Evolutionary conservation across 1,284 basidiomycete species (phyloP).

Genomic region (Moesziomyces aphidis): DNA sequence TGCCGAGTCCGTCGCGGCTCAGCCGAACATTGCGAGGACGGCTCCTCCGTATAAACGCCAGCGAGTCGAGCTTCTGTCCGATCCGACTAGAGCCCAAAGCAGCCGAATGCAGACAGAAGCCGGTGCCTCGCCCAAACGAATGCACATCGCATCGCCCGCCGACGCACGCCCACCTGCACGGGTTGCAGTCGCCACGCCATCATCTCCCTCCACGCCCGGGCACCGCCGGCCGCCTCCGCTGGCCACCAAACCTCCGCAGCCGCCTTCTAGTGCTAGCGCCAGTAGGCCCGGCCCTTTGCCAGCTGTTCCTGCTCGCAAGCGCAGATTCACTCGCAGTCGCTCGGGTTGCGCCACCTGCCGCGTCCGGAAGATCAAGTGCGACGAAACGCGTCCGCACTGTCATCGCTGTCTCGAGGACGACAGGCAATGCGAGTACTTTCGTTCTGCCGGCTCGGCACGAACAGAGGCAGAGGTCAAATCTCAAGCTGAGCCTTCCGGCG

Average conservation of each 20-base stretch:
- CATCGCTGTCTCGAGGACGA: constrained; percentile 15
- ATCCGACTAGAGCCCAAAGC: not conserved
- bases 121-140: no score
- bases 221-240: not conserved
- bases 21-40: not conserved
- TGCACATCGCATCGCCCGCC: not conserved
- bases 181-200: not conserved
- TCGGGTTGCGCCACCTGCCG: constrained; percentile 19
- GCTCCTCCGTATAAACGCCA: not conserved
- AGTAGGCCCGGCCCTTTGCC: not conserved
- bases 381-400: constrained; percentile 21
- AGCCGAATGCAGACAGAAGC: not conserved
- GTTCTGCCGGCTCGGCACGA: not conserved
- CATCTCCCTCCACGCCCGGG: not conserved
- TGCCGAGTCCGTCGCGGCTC: not conserved
- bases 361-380: constrained; percentile 26
- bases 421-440: constrained; percentile 5
- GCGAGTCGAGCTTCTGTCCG: not conserved
- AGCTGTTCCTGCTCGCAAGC: not conserved
- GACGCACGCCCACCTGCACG: not conserved
- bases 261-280: not conserved
- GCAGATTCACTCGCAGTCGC: constrained; percentile 12
- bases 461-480: not conserved
- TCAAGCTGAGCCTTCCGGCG: not conserved
- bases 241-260: not conserved